These are phyloP conservation scores for Aspergillus asperescens DNA, from an alignment of 495 filamentous ascomycete species.

Conservation along the genomic window DNA sequence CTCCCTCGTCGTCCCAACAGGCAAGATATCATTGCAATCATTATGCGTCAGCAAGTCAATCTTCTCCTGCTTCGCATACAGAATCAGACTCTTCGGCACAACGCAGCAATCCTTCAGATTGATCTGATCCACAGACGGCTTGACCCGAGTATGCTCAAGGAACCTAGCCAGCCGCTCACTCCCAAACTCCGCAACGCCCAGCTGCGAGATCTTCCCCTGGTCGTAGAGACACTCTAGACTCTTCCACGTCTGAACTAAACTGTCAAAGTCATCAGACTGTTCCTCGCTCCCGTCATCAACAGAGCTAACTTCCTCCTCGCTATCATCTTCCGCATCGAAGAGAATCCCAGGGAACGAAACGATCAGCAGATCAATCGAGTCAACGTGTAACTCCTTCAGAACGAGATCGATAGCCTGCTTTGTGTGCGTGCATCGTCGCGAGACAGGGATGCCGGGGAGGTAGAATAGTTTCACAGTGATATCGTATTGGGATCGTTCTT, in stretches of 20 bases:
- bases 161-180: conserved; percentile 69
- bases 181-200: conserved; percentile 90
- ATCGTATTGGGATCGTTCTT: conserved; percentile 77
- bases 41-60: conserved; percentile 93
- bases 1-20: conserved; percentile 75
- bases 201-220: conserved; percentile 60
- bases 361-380: conserved; percentile 80
- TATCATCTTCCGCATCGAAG: conserved; percentile 89
- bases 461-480: conserved; percentile 95
- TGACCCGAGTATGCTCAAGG: conserved; percentile 58
- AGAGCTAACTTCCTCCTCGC: conserved; percentile 55
- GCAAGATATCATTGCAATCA: conserved; percentile 87
- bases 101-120: conserved; percentile 96
- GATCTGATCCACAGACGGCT: conserved; percentile 89
- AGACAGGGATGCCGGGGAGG: conserved; percentile 61
- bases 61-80: conserved; percentile 74
- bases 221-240: conserved; percentile 70
- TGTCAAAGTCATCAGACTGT: conserved; percentile 50
- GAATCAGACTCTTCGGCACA: conserved; percentile 80
- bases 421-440: conserved; percentile 59
- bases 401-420: conserved; percentile 74
- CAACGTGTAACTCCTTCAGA: conserved; percentile 66
- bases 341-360: conserved; percentile 89
- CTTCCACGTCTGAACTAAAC: conserved; percentile 65
- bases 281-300: conserved; percentile 49